Evolutionary conservation across 306 rosid species (phyloP).

Genomic region (Begonia masoniana): DNA sequence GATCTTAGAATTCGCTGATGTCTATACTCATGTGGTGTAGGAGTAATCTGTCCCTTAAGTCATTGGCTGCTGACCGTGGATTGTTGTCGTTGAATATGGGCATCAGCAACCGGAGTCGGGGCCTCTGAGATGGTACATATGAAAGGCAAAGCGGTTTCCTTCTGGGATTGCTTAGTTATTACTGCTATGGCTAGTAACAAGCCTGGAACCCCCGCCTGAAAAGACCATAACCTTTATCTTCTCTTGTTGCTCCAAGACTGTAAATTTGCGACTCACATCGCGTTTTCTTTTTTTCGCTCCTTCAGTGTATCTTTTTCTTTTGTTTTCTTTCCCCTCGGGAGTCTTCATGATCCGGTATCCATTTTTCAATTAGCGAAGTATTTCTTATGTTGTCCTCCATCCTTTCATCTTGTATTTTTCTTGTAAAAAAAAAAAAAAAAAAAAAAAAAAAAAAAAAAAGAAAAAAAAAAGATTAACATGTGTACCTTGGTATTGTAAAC

Average conservation of each 20-base stretch:
- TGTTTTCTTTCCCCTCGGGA: too few relatives aligned
- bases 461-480: too few relatives aligned
- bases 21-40: conserved; percentile 1
- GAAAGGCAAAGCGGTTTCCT: conserved; percentile 78
- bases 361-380: too few relatives aligned
- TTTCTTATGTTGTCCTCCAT: too few relatives aligned
- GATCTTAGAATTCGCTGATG: neutral
- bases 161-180: conserved; percentile 83
- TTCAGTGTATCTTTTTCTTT: too few relatives aligned
- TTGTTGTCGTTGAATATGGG: conserved; percentile 56
- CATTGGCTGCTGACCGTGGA: too few relatives aligned
- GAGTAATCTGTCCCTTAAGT: conserved; percentile 7
- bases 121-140: conserved; percentile 80
- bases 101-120: conserved; percentile 52
- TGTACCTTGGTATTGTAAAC: too few relatives aligned
- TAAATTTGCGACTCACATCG: conserved; percentile 7
- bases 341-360: too few relatives aligned
- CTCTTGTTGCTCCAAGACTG: conserved; percentile 85
- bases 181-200: conserved; percentile 62
- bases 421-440: too few relatives aligned
- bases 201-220: conserved; percentile 87
- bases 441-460: too few relatives aligned
- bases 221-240: conserved; percentile 71
- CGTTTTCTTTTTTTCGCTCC: neutral
- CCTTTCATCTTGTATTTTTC: too few relatives aligned